A percentile compares a stretch with the other conserved stretches of the same genome.
Conservation (phyloP, 371 early-diverging fungal species). For the Rhizomucor miehei region DNA sequence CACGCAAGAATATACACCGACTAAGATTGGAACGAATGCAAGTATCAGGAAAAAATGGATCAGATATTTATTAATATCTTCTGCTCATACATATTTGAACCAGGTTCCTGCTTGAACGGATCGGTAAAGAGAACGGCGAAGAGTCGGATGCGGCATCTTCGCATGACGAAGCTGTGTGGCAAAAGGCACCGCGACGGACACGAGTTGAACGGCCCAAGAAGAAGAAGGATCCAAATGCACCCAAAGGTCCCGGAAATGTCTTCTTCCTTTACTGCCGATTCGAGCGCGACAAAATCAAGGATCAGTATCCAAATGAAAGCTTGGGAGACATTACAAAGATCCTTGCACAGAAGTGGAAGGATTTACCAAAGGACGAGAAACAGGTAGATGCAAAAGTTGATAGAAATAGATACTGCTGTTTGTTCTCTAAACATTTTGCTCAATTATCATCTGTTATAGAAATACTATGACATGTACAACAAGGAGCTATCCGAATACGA, state of each 20-base stretch:
- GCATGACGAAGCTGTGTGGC: conserved; percentile 19
- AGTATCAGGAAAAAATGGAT: conserved; percentile 5
- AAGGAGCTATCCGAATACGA: conserved; percentile 51
- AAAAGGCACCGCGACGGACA: conserved; percentile 7
- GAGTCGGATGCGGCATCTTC: conserved; percentile 27
- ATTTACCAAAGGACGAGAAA: conserved; percentile 47
- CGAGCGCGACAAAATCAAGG: conserved; percentile 56
- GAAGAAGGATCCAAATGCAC: conserved; percentile 66
- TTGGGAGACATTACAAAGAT: conserved; percentile 50
- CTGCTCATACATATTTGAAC: not conserved
- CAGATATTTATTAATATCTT: conserved; percentile 12
- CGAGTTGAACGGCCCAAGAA: conserved; percentile 30
- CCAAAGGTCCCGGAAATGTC: conserved; percentile 66
- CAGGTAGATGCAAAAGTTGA: conserved; percentile 26
- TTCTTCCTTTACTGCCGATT: conserved; percentile 61
- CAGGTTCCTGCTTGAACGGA: conserved; percentile 27
- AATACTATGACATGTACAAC: conserved; percentile 49
- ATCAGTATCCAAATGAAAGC: conserved; percentile 50
- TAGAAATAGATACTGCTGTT: not conserved
- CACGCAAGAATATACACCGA: conserved; percentile 41
- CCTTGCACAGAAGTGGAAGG: conserved; percentile 52
- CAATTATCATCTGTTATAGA: conserved; percentile 15
- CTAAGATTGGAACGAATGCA: conserved; percentile 48
- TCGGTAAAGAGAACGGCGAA: conserved; percentile 15
- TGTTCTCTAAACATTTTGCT: not conserved